Evolutionary conservation across 108 stramenopile species (phyloP), one percentile per base, ranked within the genome.

Genomic region (Pseudonitzschia pungens): DNA sequence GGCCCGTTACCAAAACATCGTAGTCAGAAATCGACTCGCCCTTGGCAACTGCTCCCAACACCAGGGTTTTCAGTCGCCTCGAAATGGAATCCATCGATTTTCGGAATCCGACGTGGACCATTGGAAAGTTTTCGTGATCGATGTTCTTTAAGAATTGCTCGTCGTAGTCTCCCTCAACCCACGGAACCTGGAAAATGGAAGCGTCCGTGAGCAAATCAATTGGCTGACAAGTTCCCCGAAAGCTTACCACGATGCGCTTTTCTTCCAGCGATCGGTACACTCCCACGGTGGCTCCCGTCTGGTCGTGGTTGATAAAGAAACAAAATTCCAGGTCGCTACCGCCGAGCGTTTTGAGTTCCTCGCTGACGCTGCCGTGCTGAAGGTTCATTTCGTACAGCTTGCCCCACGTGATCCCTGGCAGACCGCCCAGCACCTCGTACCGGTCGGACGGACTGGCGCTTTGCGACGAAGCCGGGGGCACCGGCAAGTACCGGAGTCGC

Each of bases 181-280:
- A 95, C 12, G 89, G 79, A 28, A 80, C 81, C 65, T 91, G 90
- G 16, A 82, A 68, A 65, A 92, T 87, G 40, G 78, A 88, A 4
- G 90, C 88, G 73, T 95, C 94, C 26, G 91, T 92, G 7, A 92
- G 69, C 43, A 95, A 52, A 82, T 95, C 94, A 44, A 83, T 85
- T 29, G 86, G 84, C 31, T 76, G 82, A 58, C 89, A 92, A 2
- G 94, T 95, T 10, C 94, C 94, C 10, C 94, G 83, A 64, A 95
- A 95, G 4, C 88, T 84, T 0, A 92, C 74, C 28, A 87, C 84
- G 59, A 95, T 90, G 43, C 86, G 41, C 50, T 76, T 80, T 44
- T 77, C 77, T 62, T 91, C 81, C 54, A 90, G 64, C 12, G 80
- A 82, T 26, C 93, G 72, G 72, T 94, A 94, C 0, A 94, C 81